These are phyloP conservation scores for Diospyros lotus DNA, from an alignment of 148 eudicot species.

Conservation along the genomic window DNA sequence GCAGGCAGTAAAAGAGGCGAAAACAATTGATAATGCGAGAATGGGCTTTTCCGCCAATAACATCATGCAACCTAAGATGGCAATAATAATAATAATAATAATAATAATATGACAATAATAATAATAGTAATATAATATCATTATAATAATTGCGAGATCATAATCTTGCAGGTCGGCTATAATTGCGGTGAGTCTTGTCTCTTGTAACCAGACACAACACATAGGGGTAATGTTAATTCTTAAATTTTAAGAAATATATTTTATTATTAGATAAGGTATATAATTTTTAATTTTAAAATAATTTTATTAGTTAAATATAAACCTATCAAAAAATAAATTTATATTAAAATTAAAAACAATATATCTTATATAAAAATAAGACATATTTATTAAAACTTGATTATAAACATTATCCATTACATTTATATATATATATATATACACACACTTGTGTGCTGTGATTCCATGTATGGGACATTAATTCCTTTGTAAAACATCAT, in stretches of 20 bases:
- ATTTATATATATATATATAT: not conserved
- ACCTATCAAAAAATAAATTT: no score
- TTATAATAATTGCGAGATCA: conserved; percentile 14
- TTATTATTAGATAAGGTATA: no score
- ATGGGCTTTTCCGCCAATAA: conserved; percentile 15
- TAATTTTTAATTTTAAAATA: no score
- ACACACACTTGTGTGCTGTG: not conserved
- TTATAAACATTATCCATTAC: not conserved
- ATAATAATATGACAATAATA: not conserved
- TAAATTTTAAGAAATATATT: no score
- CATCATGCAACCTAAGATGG: not conserved
- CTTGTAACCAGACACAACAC: conserved; percentile 26
- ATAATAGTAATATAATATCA: not conserved
- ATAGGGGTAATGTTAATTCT: not conserved
- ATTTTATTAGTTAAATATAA: no score
- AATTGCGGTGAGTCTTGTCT: conserved; percentile 29
- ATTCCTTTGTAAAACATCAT: conserved; percentile 11
- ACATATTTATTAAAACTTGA: no score
- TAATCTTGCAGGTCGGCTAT: conserved; percentile 33
- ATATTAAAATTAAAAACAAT: no score
- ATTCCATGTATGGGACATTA: conserved; percentile 10
- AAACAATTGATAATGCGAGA: not conserved
- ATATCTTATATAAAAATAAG: no score
- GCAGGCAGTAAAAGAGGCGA: conserved; percentile 5
- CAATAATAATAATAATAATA: not conserved